Base-by-base conservation (phyloP, 345 rosid genomes). In the Lepidium aucheri region DNA sequence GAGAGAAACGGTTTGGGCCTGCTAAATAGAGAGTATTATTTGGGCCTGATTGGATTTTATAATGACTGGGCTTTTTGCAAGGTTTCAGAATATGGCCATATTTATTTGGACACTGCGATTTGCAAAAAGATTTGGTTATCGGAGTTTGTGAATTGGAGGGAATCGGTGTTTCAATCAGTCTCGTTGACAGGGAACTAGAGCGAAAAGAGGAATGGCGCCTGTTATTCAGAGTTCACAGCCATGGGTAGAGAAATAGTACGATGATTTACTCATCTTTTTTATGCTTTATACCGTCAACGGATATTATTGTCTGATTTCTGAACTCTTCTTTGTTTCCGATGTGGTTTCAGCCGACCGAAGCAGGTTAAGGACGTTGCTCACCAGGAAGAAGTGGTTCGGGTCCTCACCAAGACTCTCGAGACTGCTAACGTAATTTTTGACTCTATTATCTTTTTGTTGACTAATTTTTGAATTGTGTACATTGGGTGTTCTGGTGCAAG, bases 381-480 rank as follows among this genome's bases (percentile, higher is more conserved):
- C 66, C 99, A 94, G 80, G 97, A 94, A 11, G 99, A 94, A 83
- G 97, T 94, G 64, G 96, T 94, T 52, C 92, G 99, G 14, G 97
- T 90, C 68, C 96, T 94, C 78, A 88, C 93, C 53, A 94, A 88
- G 81, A 94, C 95, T 39, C 93, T 94, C 53, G 90, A 94, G 75
- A 90, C 99, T 28, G 36, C 86, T 1, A 80, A 75, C 33, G 99
- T 88, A 70, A n/a, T n/a, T n/a, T n/a, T n/a, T n/a, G n/a, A n/a
- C n/a, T n/a, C n/a, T n/a, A n/a, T n/a, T n/a, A n/a, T n/a, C n/a
- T n/a, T n/a, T n/a, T n/a, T n/a, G n/a, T n/a, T n/a, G n/a, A n/a
- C n/a, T n/a, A n/a, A n/a, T n/a, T n/a, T n/a, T n/a, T n/a, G n/a
- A n/a, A n/a, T n/a, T n/a, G n/a, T n/a, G n/a, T 36, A 22, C 10